Conservation (phyloP, 805 yeast genomes). For the Yamadazyma tumulicola region DNA sequence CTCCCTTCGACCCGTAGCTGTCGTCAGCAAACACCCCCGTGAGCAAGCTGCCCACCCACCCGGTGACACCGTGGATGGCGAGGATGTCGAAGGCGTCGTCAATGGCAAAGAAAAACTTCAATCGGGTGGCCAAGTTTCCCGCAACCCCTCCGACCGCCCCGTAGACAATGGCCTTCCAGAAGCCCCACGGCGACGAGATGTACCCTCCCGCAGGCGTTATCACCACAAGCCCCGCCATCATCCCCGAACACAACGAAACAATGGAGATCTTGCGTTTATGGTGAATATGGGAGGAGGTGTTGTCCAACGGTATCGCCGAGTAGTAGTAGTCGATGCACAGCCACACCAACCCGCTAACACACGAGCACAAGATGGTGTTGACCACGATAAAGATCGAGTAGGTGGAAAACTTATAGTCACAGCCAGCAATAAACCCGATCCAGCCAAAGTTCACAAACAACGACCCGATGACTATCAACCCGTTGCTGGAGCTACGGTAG, state of each 20-base stretch:
- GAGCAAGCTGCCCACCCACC: slow-evolving; percentile 36
- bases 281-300: slow-evolving; percentile 10
- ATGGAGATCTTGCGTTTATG: slow-evolving; percentile 31
- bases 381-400: slow-evolving; percentile 28
- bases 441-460: slow-evolving; percentile 33
- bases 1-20: slow-evolving; percentile 31
- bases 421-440: slow-evolving; percentile 42
- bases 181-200: slow-evolving; percentile 28
- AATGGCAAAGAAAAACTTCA: slow-evolving; percentile 35
- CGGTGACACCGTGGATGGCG: slow-evolving; percentile 43
- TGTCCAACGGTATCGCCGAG: slow-evolving; percentile 37
- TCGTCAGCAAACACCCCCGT: slow-evolving; percentile 40
- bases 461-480: slow-evolving; percentile 32
- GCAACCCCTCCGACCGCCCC: slow-evolving; percentile 36
- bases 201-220: slow-evolving; percentile 44
- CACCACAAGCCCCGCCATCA: slow-evolving; percentile 40
- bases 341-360: slow-evolving; percentile 36
- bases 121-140: slow-evolving; percentile 36
- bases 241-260: slow-evolving; percentile 38
- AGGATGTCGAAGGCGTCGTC: slow-evolving; percentile 44
- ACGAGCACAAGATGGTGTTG: slow-evolving; percentile 33
- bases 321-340: slow-evolving; percentile 34
- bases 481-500: slow-evolving; percentile 34
- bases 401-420: slow-evolving; percentile 37
- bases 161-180: slow-evolving; percentile 40